phyloP scores from a whole-genome alignment of 2,329 filamentous ascomycete genomes.

The Fonsecaea pugnacius region DNA sequence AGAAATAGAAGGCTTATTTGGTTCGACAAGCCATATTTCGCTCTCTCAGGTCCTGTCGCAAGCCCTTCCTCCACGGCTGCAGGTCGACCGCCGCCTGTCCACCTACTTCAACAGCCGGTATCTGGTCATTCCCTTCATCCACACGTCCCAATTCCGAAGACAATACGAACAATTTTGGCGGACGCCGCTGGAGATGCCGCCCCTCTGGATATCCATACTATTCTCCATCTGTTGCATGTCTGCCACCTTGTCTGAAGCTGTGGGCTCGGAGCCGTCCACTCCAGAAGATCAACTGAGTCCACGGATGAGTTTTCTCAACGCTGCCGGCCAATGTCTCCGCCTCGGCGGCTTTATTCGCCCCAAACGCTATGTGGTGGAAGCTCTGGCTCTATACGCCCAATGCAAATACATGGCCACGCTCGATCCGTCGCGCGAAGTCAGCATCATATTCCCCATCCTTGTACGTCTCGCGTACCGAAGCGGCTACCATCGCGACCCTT shows the following conservation, averaged over 20 bases:
- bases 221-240: slow-evolving; percentile 55
- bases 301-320: slow-evolving; percentile 41
- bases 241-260: slow-evolving; percentile 26
- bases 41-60: slow-evolving; percentile 33
- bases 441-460: slow-evolving; percentile 60
- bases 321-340: slow-evolving; percentile 58
- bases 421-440: slow-evolving; percentile 60
- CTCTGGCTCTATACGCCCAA: slow-evolving; percentile 51
- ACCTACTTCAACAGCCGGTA: slow-evolving; percentile 36
- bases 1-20: slow-evolving; percentile 30
- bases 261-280: slow-evolving; percentile 42
- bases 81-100: slow-evolving; percentile 34
- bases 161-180: slow-evolving; percentile 61
- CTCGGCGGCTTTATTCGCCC: slow-evolving; percentile 48
- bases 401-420: slow-evolving; percentile 58
- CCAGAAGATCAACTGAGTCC: slow-evolving; percentile 53
- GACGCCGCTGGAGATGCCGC: slow-evolving; percentile 52
- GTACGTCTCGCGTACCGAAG: slow-evolving; percentile 65
- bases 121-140: slow-evolving; percentile 34
- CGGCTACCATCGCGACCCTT: slow-evolving; percentile 62
- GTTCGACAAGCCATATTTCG: slow-evolving; percentile 18
- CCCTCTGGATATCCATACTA: slow-evolving; percentile 59
- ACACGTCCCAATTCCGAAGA: slow-evolving; percentile 29
- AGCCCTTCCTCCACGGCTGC: slow-evolving; percentile 30
- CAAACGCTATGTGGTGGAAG: slow-evolving; percentile 36